These are phyloP conservation scores for Globisporangium alternatum DNA, from an alignment of 352 stramenopile species.

Conservation along the genomic window DNA sequence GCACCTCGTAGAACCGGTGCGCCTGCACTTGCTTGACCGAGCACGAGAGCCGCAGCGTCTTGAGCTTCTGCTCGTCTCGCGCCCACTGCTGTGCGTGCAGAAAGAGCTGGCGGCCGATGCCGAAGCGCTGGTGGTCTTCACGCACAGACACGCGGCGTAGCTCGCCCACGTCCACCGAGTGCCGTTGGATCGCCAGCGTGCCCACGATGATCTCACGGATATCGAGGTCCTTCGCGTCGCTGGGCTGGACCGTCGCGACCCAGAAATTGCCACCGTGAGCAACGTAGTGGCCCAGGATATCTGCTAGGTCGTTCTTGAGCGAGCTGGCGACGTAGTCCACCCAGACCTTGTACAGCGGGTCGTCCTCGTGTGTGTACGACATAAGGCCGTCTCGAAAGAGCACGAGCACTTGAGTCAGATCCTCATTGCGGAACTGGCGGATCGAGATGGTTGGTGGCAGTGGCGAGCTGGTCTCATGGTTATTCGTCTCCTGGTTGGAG, in stretches of 20 bases:
- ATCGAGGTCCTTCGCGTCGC: neutral
- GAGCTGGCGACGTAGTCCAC: slow-evolving; percentile 9
- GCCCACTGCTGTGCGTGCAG: slow-evolving; percentile 2
- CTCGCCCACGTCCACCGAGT: slow-evolving; percentile 11
- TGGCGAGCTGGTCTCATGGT: neutral
- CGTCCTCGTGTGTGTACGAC: slow-evolving; percentile 8
- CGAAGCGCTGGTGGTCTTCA: slow-evolving; percentile 27
- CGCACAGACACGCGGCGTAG: slow-evolving; percentile 44
- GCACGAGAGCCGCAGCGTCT: neutral
- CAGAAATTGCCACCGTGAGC: slow-evolving; percentile 14
- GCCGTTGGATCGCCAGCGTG: slow-evolving; percentile 19
- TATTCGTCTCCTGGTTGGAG: neutral
- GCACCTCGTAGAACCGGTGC: neutral
- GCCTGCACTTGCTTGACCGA: slow-evolving; percentile 5
- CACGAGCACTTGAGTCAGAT: slow-evolving; percentile 14
- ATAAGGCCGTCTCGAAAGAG: slow-evolving; percentile 20
- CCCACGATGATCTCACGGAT: slow-evolving; percentile 3
- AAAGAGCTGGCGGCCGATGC: slow-evolving; percentile 21
- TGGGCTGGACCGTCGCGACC: slow-evolving; percentile 8
- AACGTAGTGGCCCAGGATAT: slow-evolving; percentile 15
- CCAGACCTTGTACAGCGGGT: slow-evolving; percentile 16
- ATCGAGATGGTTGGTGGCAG: slow-evolving; percentile 8
- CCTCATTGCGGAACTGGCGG: slow-evolving; percentile 17
- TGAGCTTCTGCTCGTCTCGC: neutral
- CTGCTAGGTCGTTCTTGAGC: slow-evolving; percentile 21